Conservation (phyloP, 2,329 filamentous ascomycete species). For the Phyllosticta paracitricarpa region DNA sequence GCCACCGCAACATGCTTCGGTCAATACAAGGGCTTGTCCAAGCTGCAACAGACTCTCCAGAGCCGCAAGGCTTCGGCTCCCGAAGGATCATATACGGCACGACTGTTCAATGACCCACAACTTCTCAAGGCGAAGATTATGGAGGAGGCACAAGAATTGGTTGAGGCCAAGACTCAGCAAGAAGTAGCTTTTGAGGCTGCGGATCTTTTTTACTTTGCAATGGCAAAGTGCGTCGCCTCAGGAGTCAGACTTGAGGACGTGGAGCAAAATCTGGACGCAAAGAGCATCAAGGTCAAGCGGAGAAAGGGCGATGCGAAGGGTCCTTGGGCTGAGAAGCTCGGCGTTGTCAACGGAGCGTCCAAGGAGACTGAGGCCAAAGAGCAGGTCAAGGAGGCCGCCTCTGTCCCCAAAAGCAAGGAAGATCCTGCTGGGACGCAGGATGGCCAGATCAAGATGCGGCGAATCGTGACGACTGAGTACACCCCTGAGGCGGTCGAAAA, state of each 20-base stretch:
- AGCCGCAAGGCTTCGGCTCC: constrained; percentile 76
- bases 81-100: constrained; percentile 82
- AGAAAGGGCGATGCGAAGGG: constrained; percentile 90
- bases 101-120: constrained; percentile 85
- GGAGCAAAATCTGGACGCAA: constrained; percentile 83
- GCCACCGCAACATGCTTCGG: constrained; percentile 91
- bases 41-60: constrained; percentile 76
- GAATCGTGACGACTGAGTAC: constrained; percentile 59
- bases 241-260: constrained; percentile 83
- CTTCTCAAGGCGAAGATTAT: constrained; percentile 92
- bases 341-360: constrained; percentile 16
- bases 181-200: constrained; percentile 91
- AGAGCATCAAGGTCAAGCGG: constrained; percentile 90
- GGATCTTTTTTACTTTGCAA: constrained; percentile 89
- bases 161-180: constrained; percentile 69
- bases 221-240: constrained; percentile 77
- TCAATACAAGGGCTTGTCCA: constrained; percentile 67
- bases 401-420: constrained; percentile 41
- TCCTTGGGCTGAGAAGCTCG: constrained; percentile 74
- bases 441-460: constrained; percentile 69
- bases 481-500: constrained; percentile 57
- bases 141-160: constrained; percentile 94
- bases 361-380: constrained; percentile 25
- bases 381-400: constrained; percentile 41
- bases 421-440: constrained; percentile 39